These are phyloP conservation scores for Nicotiana attenuata DNA, from an alignment of 257 asterid genomes.

Conservation along the genomic window DNA sequence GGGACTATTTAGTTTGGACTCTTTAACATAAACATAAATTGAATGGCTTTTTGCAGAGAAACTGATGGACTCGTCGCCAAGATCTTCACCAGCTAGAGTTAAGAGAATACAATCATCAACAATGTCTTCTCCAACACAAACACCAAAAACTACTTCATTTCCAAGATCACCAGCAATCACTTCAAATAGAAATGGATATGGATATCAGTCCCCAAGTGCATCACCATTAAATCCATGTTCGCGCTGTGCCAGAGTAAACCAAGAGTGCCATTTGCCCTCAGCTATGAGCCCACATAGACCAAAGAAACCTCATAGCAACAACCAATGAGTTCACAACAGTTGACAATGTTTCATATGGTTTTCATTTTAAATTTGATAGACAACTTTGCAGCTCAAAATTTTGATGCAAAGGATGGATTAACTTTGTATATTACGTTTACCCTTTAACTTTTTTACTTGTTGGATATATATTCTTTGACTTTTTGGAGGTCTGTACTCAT, in stretches of 20 bases:
- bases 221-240: conserved; percentile 45
- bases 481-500: neutral
- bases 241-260: conserved; percentile 29
- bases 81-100: conserved; percentile 37
- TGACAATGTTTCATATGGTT: neutral
- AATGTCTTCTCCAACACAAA: conserved; percentile 32
- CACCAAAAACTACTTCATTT: conserved; percentile 14
- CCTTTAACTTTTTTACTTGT: neutral
- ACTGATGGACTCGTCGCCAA: conserved; percentile 22
- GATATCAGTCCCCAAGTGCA: conserved; percentile 29
- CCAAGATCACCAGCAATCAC: conserved; percentile 19
- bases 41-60: conserved; percentile 24
- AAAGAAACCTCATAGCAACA: conserved; percentile 13
- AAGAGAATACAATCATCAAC: conserved; percentile 22
- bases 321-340: neutral
- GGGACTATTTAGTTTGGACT: neutral
- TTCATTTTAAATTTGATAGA: neutral
- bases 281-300: conserved; percentile 26
- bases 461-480: neutral
- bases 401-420: neutral
- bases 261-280: conserved; percentile 20
- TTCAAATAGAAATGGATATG: conserved; percentile 15
- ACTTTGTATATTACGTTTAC: neutral
- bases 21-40: neutral
- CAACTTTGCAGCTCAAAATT: neutral